Base-by-base conservation (phyloP, 352 stramenopile species). In the Aphanomyces euteiches region DNA sequence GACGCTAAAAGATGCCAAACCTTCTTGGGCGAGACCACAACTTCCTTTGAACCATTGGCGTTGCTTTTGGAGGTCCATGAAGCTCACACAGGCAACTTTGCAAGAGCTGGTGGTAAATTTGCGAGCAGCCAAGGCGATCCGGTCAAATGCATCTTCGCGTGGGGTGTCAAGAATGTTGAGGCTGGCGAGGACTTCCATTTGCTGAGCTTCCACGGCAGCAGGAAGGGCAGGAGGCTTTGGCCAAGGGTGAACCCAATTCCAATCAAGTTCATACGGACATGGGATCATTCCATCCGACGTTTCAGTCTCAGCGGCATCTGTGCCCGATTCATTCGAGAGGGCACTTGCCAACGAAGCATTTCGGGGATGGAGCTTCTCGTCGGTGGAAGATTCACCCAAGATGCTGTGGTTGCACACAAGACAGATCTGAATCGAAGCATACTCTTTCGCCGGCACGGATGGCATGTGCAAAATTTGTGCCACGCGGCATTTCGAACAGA, bases 31-130 rank as follows among this genome's bases (percentile, higher is more conserved):
- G 5, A 95, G 74, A 5, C 87, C 87, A 40, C 90, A 85, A 56
- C 81, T 91, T 8, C 85, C 85, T 72, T 93, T 95, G 73, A 95
- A 93, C 87, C 85, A 93, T 75, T 93, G 85, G 53, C 86, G 85
- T 61, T 93, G 83, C 56, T 93, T 84, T 28, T 28, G 28, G 28
- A 28, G 28, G 78, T 94, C 86, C 66, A 94, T 88, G 73, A 94
- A 92, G 73, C 78, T 88, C 56, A 95, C 74, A 77, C 84, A 92
- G 65, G 92, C 87, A 17, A 85, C 85, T 4, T 86, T 86, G 68
- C 92, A 93, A 8, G 85, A 83, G 58, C 79, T 90, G 74, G 92
- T 90, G 19, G 93, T 74, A 34, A 86, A 86, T 57, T 93, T 93
- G 72, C 84, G 90, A n/a, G 85, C 87, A 17, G 92, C 68, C 73